Evolutionary conservation across 805 yeast species (phyloP).

Genomic region (Candida stauntonica): DNA sequence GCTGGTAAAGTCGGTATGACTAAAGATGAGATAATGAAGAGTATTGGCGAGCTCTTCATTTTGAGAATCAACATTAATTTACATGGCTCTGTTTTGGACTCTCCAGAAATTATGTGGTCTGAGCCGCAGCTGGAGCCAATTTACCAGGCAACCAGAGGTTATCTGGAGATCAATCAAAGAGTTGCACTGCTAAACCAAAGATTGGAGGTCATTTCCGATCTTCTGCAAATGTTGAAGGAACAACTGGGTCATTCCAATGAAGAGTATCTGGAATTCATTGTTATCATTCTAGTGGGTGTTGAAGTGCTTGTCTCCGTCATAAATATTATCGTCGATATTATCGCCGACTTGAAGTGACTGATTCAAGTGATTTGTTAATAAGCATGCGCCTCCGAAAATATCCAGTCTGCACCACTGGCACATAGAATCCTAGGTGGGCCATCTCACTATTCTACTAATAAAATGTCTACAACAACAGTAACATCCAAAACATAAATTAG

Average conservation of each 20-base stretch:
- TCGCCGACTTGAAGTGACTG: constrained; percentile 29
- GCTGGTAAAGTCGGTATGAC: constrained; percentile 95
- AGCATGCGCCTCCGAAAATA: too few relatives aligned
- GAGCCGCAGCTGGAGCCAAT: constrained; percentile 98
- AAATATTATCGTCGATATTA: constrained; percentile 64
- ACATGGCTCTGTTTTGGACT: constrained; percentile 86
- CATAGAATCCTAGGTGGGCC: too few relatives aligned
- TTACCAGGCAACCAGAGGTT: constrained; percentile 95
- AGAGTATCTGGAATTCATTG: constrained; percentile 87
- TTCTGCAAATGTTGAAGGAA: constrained; percentile 93
- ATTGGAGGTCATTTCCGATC: constrained; percentile 87
- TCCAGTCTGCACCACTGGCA: too few relatives aligned
- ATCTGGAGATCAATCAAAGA: constrained; percentile 90
- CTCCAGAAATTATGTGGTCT: constrained; percentile 98
- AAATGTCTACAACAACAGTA: constrained; percentile 1
- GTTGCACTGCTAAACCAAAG: constrained; percentile 88
- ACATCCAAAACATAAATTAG: constrained; percentile 21
- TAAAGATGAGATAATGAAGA: constrained; percentile 92
- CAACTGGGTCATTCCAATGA: constrained; percentile 94
- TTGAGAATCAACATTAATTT: constrained; percentile 75
- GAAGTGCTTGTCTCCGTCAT: constrained; percentile 86
- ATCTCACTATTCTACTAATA: too few relatives aligned
- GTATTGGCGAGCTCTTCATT: constrained; percentile 93
- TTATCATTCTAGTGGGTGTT: constrained; percentile 84
- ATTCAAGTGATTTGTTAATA: not conserved